Conservation (phyloP, 768 basidiomycete genomes). For the Lactarius akahatsu region DNA sequence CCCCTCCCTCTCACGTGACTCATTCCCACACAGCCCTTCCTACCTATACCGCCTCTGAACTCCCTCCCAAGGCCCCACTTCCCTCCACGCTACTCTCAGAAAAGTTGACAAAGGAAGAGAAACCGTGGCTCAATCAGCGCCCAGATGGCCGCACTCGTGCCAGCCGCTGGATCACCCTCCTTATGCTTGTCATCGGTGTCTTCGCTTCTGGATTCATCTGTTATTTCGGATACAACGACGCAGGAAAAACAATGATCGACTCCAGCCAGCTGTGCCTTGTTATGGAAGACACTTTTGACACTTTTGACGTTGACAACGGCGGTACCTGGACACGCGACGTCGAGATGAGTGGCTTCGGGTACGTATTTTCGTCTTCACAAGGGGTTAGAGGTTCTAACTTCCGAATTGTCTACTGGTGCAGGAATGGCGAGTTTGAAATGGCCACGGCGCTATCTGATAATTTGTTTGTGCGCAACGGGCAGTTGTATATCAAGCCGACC, state of each 20-base stretch:
- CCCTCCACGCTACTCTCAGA: slow-evolving; percentile 51
- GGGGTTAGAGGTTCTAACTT: not conserved
- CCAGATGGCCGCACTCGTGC: slow-evolving; percentile 45
- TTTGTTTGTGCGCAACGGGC: slow-evolving; percentile 47
- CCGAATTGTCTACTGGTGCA: not conserved
- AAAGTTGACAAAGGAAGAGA: slow-evolving; percentile 50
- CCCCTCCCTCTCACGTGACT: slow-evolving; percentile 49
- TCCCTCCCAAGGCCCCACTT: slow-evolving; percentile 29
- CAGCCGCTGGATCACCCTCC: slow-evolving; percentile 52
- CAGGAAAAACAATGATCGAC: slow-evolving; percentile 40
- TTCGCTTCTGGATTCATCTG: slow-evolving; percentile 43
- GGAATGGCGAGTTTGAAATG: slow-evolving; percentile 58
- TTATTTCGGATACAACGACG: slow-evolving; percentile 42
- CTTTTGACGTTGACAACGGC: slow-evolving; percentile 40
- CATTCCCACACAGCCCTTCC: slow-evolving; percentile 32
- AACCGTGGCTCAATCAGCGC: slow-evolving; percentile 46
- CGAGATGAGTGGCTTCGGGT: slow-evolving; percentile 55
- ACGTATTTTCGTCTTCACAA: slow-evolving; percentile 21
- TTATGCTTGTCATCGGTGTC: slow-evolving; percentile 44
- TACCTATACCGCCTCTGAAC: slow-evolving; percentile 23
- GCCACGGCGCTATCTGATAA: slow-evolving; percentile 44
- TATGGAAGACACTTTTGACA: slow-evolving; percentile 50
- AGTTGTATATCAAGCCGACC: slow-evolving; percentile 60
- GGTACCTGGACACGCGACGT: slow-evolving; percentile 49
- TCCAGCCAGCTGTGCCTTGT: slow-evolving; percentile 44